A percentile compares a stretch with the other conserved stretches of the same genome.
phyloP scores from a whole-genome alignment of 345 rosid species.

The Euphorbia pulcherrima region DNA sequence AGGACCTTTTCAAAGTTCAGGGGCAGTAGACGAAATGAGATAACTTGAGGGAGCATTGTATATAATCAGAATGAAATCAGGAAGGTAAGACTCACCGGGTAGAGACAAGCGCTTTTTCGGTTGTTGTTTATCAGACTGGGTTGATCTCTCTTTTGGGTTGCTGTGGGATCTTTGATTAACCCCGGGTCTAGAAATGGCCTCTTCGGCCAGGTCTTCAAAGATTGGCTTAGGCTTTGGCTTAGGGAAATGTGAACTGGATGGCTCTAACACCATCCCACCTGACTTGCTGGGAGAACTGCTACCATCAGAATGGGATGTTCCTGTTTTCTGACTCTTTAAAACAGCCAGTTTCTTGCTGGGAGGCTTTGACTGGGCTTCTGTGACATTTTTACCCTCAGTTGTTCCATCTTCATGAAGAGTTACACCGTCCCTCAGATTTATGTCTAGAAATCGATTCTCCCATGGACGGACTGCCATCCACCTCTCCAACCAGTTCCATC shows the following conservation, averaged over 20 bases:
- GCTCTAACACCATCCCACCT: slow-evolving; percentile 43
- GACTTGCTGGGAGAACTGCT: slow-evolving; percentile 52
- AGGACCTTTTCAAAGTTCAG: too few relatives aligned
- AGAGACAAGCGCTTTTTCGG: slow-evolving; percentile 67
- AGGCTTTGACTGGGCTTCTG: slow-evolving; percentile 48
- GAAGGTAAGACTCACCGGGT: slow-evolving; percentile 51
- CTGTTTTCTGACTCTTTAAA: slow-evolving; percentile 55
- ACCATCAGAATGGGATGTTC: slow-evolving; percentile 66
- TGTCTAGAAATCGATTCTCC: slow-evolving; percentile 97
- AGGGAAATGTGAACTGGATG: slow-evolving; percentile 33
- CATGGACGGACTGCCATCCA: slow-evolving; percentile 99
- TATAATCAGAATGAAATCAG: neutral
- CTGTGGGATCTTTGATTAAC: slow-evolving; percentile 63
- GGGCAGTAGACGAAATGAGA: too few relatives aligned
- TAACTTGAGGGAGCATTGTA: too few relatives aligned
- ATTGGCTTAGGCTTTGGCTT: slow-evolving; percentile 53
- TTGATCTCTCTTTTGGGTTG: slow-evolving; percentile 81
- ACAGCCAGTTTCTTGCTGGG: slow-evolving; percentile 45
- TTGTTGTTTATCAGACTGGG: slow-evolving; percentile 45
- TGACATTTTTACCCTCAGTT: slow-evolving; percentile 41
- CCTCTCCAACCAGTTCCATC: slow-evolving; percentile 99
- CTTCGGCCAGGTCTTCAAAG: slow-evolving; percentile 46
- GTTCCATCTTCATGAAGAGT: slow-evolving; percentile 48
- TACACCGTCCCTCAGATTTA: slow-evolving; percentile 72
- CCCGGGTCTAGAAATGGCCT: slow-evolving; percentile 46